Conservation (phyloP, 352 stramenopile genomes). For the Thalassiosira livingstoniorum region DNA sequence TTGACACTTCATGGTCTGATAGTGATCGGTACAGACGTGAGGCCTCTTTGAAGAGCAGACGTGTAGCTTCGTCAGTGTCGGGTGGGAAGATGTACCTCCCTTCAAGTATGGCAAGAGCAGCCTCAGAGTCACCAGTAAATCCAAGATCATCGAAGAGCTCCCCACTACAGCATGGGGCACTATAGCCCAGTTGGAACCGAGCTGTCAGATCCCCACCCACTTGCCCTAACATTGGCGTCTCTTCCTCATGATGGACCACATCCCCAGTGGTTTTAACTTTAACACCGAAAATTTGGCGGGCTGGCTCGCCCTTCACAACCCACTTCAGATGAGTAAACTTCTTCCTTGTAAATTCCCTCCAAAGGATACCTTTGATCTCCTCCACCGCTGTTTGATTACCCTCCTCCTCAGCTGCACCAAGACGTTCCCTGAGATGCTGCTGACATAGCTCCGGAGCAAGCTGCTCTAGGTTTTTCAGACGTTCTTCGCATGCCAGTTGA, state of each 20-base stretch:
- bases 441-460: background rate
- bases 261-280: background rate
- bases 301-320: background rate
- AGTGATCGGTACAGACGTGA: background rate
- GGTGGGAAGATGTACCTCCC: conserved; percentile 25
- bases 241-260: background rate
- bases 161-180: background rate
- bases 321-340: background rate
- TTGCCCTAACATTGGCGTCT: background rate
- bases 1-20: background rate
- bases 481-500: conserved; percentile 1
- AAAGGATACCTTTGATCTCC: conserved; percentile 1
- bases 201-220: background rate
- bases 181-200: background rate
- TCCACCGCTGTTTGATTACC: background rate
- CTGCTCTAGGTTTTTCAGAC: background rate
- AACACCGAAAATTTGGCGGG: background rate
- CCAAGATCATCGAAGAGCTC: background rate
- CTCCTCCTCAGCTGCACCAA: background rate
- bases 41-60: conserved; percentile 19
- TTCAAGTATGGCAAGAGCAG: conserved; percentile 7
- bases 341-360: conserved; percentile 2
- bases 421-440: background rate
- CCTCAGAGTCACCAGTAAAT: background rate
- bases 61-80: background rate